Evolutionary conservation across 2,329 filamentous ascomycete genomes (phyloP).

Genomic region (Stachybotrys chartarum): DNA sequence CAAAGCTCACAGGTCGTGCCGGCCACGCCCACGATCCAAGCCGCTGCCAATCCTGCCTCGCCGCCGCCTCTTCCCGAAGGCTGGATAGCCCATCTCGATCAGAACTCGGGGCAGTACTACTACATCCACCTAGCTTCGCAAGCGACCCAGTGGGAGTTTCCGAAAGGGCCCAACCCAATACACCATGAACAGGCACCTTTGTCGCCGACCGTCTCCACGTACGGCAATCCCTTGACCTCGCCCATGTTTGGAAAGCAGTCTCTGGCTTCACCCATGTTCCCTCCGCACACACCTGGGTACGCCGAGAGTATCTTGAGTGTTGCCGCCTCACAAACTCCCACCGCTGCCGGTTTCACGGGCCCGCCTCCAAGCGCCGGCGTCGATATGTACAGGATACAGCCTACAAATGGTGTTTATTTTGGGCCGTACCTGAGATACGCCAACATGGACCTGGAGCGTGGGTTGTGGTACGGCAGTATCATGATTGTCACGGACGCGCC

Average conservation of each 20-base stretch:
- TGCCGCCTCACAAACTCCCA: constrained; percentile 65
- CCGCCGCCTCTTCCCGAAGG: constrained; percentile 93
- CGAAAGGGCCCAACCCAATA: constrained; percentile 87
- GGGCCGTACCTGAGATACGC: constrained; percentile 92
- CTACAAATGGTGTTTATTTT: constrained; percentile 96
- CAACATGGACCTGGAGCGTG: constrained; percentile 93
- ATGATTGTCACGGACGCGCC: constrained; percentile 85
- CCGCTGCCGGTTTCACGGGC: constrained; percentile 74
- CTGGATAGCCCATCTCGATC: constrained; percentile 95
- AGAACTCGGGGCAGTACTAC: constrained; percentile 95
- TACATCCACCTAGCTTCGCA: constrained; percentile 96
- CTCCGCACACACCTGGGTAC: constrained; percentile 76
- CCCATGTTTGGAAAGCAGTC: constrained; percentile 52
- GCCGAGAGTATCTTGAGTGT: constrained; percentile 82
- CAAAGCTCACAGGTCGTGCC: constrained; percentile 39
- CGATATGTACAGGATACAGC: constrained; percentile 87
- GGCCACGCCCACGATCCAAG: constrained; percentile 25
- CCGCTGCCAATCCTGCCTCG: constrained; percentile 58
- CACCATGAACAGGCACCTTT: constrained; percentile 75
- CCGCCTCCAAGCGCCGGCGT: constrained; percentile 85
- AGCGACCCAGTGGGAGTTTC: constrained; percentile 98
- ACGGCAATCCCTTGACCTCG: constrained; percentile 65
- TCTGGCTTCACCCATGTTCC: constrained; percentile 73
- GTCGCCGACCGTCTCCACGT: constrained; percentile 73
- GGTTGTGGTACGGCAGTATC: constrained; percentile 88